Conservation (phyloP, 768 basidiomycete species). For the Phlebiopsis flavidoalba region DNA sequence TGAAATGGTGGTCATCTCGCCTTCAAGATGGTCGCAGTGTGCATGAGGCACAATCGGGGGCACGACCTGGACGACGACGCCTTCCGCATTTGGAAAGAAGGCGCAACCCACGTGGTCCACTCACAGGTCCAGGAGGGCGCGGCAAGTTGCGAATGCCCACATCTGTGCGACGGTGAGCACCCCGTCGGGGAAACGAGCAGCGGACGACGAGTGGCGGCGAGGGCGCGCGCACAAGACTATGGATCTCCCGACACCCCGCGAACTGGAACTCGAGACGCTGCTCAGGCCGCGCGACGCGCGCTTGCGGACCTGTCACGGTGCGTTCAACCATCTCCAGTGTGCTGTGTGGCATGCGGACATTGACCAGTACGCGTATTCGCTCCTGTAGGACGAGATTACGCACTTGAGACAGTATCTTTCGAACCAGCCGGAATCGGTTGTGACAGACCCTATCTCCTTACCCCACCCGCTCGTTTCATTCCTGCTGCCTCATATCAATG, state of each 20-base stretch:
- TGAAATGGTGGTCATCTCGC: too few relatives aligned
- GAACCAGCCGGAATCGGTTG: conserved; percentile 53
- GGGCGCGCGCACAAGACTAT: conserved; percentile 29
- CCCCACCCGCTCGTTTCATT: conserved; percentile 68
- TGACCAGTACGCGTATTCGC: conserved; percentile 17
- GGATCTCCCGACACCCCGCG: conserved; percentile 69
- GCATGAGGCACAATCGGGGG: too few relatives aligned
- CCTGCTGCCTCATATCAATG: conserved; percentile 61
- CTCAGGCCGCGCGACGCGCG: conserved; percentile 69
- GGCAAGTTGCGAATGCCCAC: conserved; percentile 7
- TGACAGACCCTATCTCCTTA: conserved; percentile 59
- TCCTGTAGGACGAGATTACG: conserved; percentile 63
- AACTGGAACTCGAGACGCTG: conserved; percentile 76
- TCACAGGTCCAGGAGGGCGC: conserved; percentile 2
- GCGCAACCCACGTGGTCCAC: conserved; percentile 9
- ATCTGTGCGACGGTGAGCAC: conserved; percentile 15
- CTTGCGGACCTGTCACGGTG: conserved; percentile 68
- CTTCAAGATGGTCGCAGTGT: too few relatives aligned
- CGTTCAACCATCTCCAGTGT: conserved; percentile 26
- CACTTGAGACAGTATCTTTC: conserved; percentile 62
- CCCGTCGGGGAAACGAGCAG: conserved; percentile 6
- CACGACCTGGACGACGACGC: background rate
- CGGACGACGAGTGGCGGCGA: conserved; percentile 4
- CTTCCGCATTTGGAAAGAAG: background rate
- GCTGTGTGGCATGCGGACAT: conserved; percentile 8